Percentiles rank a stretch among this genome's conserved stretches.
These are phyloP conservation scores for Vigna unguiculata DNA, from an alignment of 306 rosid genomes.

Conservation along the genomic window DNA sequence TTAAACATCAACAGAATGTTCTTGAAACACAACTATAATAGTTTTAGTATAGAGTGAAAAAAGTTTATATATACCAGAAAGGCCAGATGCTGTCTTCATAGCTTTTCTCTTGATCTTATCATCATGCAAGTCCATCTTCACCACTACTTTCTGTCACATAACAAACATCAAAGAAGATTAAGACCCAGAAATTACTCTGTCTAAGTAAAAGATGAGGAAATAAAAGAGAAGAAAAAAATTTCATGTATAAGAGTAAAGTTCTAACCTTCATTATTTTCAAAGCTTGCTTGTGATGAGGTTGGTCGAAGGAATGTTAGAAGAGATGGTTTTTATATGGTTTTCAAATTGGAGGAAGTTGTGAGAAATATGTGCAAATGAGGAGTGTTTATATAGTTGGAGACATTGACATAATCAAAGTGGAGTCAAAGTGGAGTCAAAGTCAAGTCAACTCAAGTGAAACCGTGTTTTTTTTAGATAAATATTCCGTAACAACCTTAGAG, in stretches of 20 bases:
- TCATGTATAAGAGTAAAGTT: neutral
- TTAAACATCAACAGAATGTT: no score
- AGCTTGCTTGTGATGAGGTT: neutral
- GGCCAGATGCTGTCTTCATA: conserved; percentile 59
- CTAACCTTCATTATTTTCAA: conserved; percentile 14
- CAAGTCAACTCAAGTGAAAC: neutral
- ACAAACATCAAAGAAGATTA: neutral
- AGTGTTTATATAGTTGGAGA: neutral
- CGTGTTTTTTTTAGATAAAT: neutral
- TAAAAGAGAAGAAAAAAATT: neutral
- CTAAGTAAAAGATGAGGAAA: neutral
- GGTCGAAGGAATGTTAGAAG: neutral
- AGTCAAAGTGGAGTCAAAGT: neutral
- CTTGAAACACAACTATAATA: neutral
- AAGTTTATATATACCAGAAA: conserved; percentile 50
- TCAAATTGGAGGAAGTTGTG: neutral
- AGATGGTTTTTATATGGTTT: neutral
- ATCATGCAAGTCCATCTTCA: conserved; percentile 52
- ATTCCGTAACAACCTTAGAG: no score
- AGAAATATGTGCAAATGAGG: neutral
- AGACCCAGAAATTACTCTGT: neutral
- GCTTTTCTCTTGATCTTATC: conserved; percentile 59
- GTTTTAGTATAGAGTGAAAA: neutral
- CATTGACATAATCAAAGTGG: neutral
- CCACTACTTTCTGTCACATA: conserved; percentile 59